These are phyloP conservation scores for Shiraia sp. DNA, from an alignment of 2,329 filamentous ascomycete genomes.

Conservation along the genomic window DNA sequence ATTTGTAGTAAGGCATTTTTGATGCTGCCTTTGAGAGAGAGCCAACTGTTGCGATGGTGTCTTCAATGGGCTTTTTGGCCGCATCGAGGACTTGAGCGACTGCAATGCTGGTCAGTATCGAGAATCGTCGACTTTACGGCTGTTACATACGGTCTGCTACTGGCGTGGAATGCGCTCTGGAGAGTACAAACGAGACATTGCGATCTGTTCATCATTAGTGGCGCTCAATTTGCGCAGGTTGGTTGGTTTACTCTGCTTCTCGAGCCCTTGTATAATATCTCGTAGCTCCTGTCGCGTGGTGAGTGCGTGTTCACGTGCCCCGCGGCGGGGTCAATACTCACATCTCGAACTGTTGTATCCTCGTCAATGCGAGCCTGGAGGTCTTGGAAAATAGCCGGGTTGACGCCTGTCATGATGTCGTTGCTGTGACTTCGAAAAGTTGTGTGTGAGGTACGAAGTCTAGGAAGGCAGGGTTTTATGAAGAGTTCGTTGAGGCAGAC, in stretches of 20 bases:
- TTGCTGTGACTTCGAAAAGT: slow-evolving; percentile 28
- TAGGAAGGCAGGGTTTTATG: not conserved
- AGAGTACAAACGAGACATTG: slow-evolving; percentile 79
- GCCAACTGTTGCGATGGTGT: slow-evolving; percentile 71
- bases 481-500: too few relatives aligned
- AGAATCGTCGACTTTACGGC: not conserved
- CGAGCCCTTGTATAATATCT: slow-evolving; percentile 78
- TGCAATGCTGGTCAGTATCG: slow-evolving; percentile 40
- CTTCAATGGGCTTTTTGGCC: slow-evolving; percentile 70
- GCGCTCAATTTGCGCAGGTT: not conserved
- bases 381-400: slow-evolving; percentile 82
- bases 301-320: slow-evolving; percentile 35
- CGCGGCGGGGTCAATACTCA: slow-evolving; percentile 35
- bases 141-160: slow-evolving; percentile 60
- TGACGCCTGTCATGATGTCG: slow-evolving; percentile 60
- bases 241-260: slow-evolving; percentile 65
- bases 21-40: slow-evolving; percentile 75
- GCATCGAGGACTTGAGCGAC: slow-evolving; percentile 71
- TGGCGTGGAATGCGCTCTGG: slow-evolving; percentile 86
- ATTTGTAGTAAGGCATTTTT: slow-evolving; percentile 96
- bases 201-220: slow-evolving; percentile 57
- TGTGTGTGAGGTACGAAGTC: slow-evolving; percentile 1
- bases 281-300: slow-evolving; percentile 64
- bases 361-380: slow-evolving; percentile 90
- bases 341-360: slow-evolving; percentile 78